Evolutionary conservation across 2,329 filamentous ascomycete species (phyloP).

Genomic region (Colletotrichum nymphaeae): DNA sequence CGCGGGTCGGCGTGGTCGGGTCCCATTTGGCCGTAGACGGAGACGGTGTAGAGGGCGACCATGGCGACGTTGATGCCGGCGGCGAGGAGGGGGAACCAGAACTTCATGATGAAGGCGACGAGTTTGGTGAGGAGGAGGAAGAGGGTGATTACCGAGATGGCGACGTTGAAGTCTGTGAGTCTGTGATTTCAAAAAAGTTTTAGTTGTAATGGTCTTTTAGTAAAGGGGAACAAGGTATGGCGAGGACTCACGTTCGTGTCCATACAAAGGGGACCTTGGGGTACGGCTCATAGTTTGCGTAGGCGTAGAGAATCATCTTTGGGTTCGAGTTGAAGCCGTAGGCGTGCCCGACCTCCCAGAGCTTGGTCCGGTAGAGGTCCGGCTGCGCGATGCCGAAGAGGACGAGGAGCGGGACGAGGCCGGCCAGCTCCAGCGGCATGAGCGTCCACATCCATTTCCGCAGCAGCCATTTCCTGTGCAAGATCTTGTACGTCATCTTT

Average conservation of each 20-base stretch:
- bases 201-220: background rate
- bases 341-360: constrained; percentile 79
- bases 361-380: constrained; percentile 75
- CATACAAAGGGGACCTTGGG: constrained; percentile 76
- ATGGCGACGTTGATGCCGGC: constrained; percentile 68
- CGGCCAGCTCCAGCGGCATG: constrained; percentile 73
- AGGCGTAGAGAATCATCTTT: constrained; percentile 75
- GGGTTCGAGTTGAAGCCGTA: constrained; percentile 82
- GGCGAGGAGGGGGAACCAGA: constrained; percentile 76
- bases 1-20: constrained; percentile 77
- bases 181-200: constrained; percentile 51
- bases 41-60: constrained; percentile 71
- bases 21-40: constrained; percentile 77
- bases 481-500: constrained; percentile 62
- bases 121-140: constrained; percentile 81
- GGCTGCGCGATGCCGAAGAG: constrained; percentile 79
- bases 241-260: constrained; percentile 73
- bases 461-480: constrained; percentile 70
- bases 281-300: constrained; percentile 75
- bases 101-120: constrained; percentile 76
- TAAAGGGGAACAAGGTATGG: constrained; percentile 10
- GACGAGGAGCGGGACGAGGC: constrained; percentile 73
- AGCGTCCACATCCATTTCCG: constrained; percentile 70
- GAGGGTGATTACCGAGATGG: constrained; percentile 79
- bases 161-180: constrained; percentile 80